A percentile compares a stretch with the other conserved stretches of the same genome.
Conservation (phyloP, 2,329 filamentous ascomycete species). For the Parastagonospora nodorum region DNA sequence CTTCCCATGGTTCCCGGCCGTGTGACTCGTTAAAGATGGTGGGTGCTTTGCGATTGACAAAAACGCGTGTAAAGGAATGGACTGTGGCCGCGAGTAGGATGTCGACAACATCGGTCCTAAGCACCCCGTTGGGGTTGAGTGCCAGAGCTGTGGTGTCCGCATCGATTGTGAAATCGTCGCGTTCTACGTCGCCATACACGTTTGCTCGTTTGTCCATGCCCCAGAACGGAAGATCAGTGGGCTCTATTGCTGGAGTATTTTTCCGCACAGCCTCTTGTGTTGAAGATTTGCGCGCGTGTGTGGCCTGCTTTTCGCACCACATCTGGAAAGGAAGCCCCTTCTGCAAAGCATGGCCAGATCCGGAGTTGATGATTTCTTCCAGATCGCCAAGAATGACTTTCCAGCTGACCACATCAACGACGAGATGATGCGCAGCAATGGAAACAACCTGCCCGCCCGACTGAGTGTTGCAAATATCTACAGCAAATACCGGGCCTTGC, state of each 20-base stretch:
- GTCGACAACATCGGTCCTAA: conserved; percentile 60
- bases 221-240: conserved; percentile 36
- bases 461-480: conserved; percentile 23
- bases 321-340: conserved; percentile 35
- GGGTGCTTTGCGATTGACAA: conserved; percentile 58
- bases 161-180: conserved; percentile 32
- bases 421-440: conserved; percentile 39
- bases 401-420: conserved; percentile 43
- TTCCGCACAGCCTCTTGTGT: conserved; percentile 13
- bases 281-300: conserved; percentile 7
- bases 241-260: conserved; percentile 16
- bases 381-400: conserved; percentile 38
- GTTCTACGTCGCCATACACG: conserved; percentile 36
- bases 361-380: conserved; percentile 34
- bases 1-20: conserved; percentile 48
- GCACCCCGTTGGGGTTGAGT: conserved; percentile 44
- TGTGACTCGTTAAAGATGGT: conserved; percentile 53
- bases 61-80: conserved; percentile 61
- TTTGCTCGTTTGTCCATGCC: conserved; percentile 35
- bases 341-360: conserved; percentile 11
- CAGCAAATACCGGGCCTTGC: conserved; percentile 36
- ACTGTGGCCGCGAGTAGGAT: conserved; percentile 61
- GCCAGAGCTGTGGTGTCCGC: conserved; percentile 24
- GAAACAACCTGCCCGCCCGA: conserved; percentile 31
- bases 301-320: conserved; percentile 30